Percentiles rank a stretch among this genome's conserved stretches.
Evolutionary conservation across 805 yeast genomes (phyloP).

Genomic region (Myxozyma lipomycoides): DNA sequence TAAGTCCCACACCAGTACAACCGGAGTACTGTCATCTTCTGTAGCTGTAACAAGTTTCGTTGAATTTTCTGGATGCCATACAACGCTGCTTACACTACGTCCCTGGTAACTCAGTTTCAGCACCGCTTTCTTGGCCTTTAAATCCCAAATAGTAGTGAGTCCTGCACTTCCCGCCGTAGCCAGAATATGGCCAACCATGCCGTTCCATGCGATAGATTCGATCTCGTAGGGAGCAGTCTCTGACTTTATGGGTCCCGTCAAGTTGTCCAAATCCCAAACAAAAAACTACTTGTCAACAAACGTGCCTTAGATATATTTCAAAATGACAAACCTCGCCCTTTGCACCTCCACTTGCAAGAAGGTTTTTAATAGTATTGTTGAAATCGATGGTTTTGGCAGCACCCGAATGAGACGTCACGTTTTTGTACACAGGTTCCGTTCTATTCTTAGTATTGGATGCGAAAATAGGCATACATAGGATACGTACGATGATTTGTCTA

Average conservation of each 20-base stretch:
- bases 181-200: conserved; percentile 73
- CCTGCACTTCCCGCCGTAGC: conserved; percentile 87
- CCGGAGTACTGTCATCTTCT: conserved; percentile 72
- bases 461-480: background rate
- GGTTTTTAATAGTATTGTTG: conserved; percentile 66
- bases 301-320: no score
- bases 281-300: conserved; percentile 46
- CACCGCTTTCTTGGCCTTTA: conserved; percentile 82
- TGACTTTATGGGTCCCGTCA: conserved; percentile 53
- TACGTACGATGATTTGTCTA: conserved; percentile 16
- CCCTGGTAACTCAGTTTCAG: conserved; percentile 72
- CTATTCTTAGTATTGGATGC: conserved; percentile 33
- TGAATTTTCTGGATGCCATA: conserved; percentile 83
- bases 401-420: conserved; percentile 56
- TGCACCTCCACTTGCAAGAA: conserved; percentile 83
- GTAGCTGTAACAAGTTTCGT: conserved; percentile 87
- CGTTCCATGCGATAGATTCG: conserved; percentile 84
- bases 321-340: conserved; percentile 63
- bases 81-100: conserved; percentile 73
- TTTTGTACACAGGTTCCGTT: conserved; percentile 48
- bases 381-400: conserved; percentile 71
- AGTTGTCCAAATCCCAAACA: conserved; percentile 80
- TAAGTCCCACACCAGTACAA: conserved; percentile 87
- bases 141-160: conserved; percentile 89
- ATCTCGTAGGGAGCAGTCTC: conserved; percentile 76